Percentiles rank a stretch among this genome's conserved stretches.
phyloP scores from a whole-genome alignment of 2,329 filamentous ascomycete species.

The Alternaria conjuncta region DNA sequence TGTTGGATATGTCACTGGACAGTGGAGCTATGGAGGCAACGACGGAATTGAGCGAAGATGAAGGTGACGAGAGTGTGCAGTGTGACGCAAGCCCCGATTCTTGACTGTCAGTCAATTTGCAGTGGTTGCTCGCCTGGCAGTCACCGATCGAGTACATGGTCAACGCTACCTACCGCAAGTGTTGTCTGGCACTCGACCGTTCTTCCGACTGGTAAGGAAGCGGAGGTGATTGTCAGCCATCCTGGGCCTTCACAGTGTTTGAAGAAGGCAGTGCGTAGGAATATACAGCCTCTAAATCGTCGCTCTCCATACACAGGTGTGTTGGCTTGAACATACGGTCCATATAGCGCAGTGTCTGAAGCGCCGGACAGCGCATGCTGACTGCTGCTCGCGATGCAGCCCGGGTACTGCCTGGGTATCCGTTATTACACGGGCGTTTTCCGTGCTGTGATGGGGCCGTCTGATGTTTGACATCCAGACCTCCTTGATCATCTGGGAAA shows the following conservation, averaged over 20 bases:
- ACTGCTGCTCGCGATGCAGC: not conserved
- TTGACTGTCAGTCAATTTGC: not conserved
- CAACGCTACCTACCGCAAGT: not conserved
- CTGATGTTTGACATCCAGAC: not conserved
- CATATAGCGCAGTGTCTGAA: not conserved
- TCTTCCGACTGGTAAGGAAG: not conserved
- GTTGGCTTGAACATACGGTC: not conserved
- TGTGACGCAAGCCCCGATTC: not conserved
- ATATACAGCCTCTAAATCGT: not conserved
- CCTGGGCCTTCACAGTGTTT: not conserved
- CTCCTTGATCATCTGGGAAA: not conserved
- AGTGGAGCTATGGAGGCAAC: not conserved
- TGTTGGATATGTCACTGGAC: not conserved
- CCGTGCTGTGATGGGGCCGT: not conserved
- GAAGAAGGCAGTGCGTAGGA: not conserved
- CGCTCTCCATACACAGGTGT: not conserved
- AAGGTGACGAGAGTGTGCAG: not conserved
- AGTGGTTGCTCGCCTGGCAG: not conserved
- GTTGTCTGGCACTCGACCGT: not conserved
- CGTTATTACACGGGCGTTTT: conserved; percentile 1
- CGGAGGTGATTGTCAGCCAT: not conserved
- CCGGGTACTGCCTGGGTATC: not conserved
- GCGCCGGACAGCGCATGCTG: not conserved
- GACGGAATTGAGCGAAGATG: not conserved
- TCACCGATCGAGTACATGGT: not conserved